phyloP scores from a whole-genome alignment of 805 yeast species.

The Debaryomyces maramus region DNA sequence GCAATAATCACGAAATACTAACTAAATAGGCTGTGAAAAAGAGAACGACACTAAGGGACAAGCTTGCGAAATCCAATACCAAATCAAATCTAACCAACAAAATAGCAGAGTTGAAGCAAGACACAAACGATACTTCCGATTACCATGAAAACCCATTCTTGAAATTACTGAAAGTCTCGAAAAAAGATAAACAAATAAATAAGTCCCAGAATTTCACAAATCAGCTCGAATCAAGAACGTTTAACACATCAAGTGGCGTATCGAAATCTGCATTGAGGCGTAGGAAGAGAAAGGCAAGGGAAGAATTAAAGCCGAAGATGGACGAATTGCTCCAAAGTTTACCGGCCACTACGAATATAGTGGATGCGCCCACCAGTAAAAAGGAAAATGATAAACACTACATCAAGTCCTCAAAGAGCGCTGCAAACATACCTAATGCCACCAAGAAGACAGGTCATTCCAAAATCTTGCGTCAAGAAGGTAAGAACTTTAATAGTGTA shows the following conservation, averaged over 20 bases:
- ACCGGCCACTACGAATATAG: conserved; percentile 30
- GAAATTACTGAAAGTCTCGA: conserved; percentile 52
- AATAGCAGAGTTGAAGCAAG: conserved; percentile 26
- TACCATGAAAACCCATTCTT: conserved; percentile 49
- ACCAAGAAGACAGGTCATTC: conserved; percentile 40
- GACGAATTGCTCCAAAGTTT: conserved; percentile 59
- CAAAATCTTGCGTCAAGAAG: conserved; percentile 57
- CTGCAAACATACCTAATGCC: conserved; percentile 52
- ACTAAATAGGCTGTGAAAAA: conserved; percentile 30
- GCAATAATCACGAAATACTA: conserved; percentile 1
- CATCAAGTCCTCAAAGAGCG: conserved; percentile 22
- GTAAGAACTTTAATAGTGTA: conserved; percentile 56
- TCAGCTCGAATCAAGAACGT: conserved; percentile 26
- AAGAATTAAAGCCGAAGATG: conserved; percentile 67
- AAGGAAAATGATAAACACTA: conserved; percentile 10
- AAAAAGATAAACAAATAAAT: conserved; percentile 49
- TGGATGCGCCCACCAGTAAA: conserved; percentile 8
- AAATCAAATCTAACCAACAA: conserved; percentile 23
- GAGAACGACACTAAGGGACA: conserved; percentile 36
- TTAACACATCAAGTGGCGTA: conserved; percentile 45
- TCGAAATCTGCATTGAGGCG: conserved; percentile 68
- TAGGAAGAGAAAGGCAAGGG: conserved; percentile 58
- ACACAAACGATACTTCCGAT: conserved; percentile 12
- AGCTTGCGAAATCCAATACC: conserved; percentile 19
- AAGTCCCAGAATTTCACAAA: conserved; percentile 40